A percentile compares a stretch with the other conserved stretches of the same genome.
These are phyloP conservation scores for Sporodiniella umbellata DNA, from an alignment of 371 early-diverging fungal genomes.

Conservation along the genomic window DNA sequence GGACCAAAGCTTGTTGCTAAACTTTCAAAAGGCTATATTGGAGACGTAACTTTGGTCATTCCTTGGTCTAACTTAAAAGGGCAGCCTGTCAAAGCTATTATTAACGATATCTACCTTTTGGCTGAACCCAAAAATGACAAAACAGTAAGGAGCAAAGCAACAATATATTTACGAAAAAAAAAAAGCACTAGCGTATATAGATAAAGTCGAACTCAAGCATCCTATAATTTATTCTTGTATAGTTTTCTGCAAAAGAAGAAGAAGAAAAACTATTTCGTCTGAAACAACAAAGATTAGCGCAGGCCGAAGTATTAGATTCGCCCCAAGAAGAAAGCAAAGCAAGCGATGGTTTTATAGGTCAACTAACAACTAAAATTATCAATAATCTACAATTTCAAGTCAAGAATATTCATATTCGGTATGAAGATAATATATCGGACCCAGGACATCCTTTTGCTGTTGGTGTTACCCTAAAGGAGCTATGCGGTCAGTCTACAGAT, in stretches of 20 bases:
- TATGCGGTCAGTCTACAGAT: slow-evolving; percentile 82
- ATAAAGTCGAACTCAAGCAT: too few species aligned
- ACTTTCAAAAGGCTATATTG: slow-evolving; percentile 62
- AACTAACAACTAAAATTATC: slow-evolving; percentile 77
- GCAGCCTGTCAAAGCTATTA: slow-evolving; percentile 73
- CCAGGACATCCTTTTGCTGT: slow-evolving; percentile 68
- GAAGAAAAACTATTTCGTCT: slow-evolving; percentile 75
- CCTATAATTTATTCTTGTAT: neutral
- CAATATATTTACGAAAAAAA: too few species aligned
- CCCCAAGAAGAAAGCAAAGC: slow-evolving; percentile 49
- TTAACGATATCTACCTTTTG: slow-evolving; percentile 75
- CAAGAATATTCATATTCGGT: slow-evolving; percentile 83
- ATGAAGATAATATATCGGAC: slow-evolving; percentile 72
- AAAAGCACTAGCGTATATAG: too few species aligned
- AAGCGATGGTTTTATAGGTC: slow-evolving; percentile 58
- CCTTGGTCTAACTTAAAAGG: slow-evolving; percentile 88
- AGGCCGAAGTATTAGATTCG: slow-evolving; percentile 66
- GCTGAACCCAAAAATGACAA: slow-evolving; percentile 68
- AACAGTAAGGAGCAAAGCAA: neutral
- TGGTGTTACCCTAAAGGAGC: slow-evolving; percentile 74
- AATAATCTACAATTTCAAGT: slow-evolving; percentile 87
- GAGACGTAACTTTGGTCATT: slow-evolving; percentile 75
- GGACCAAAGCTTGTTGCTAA: neutral
- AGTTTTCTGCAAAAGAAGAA: slow-evolving; percentile 67
- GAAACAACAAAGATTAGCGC: slow-evolving; percentile 81